Conservation (phyloP, 345 rosid genomes). For the Iberis pinnata region DNA sequence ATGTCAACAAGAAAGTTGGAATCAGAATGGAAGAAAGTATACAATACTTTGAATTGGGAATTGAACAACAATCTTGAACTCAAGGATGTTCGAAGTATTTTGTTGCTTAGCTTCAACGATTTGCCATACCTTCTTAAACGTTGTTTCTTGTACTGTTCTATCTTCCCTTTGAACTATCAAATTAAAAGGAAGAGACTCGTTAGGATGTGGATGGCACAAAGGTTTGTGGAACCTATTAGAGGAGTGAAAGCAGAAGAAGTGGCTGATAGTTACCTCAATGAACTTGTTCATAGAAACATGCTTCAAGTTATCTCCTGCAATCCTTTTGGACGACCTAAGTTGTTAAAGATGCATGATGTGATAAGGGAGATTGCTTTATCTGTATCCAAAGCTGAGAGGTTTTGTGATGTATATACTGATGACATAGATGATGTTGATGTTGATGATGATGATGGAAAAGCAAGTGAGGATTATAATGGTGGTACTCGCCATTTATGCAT, state of each 20-base stretch:
- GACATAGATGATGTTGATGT: neutral
- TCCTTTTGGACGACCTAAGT: constrained; percentile 24
- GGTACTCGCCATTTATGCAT: constrained; percentile 28
- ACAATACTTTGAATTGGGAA: constrained; percentile 30
- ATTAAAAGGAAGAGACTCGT: constrained; percentile 27
- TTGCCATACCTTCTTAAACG: constrained; percentile 24
- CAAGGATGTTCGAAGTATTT: constrained; percentile 24
- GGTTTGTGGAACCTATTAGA: constrained; percentile 24
- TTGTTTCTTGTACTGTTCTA: constrained; percentile 31
- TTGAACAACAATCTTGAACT: constrained; percentile 26
- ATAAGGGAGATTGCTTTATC: constrained; percentile 36
- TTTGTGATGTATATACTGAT: constrained; percentile 22
- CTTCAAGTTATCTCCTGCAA: constrained; percentile 35
- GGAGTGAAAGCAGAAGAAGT: constrained; percentile 29
- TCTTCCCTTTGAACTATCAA: constrained; percentile 28
- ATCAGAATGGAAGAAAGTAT: constrained; percentile 32
- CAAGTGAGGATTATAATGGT: neutral
- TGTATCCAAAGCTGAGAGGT: constrained; percentile 26
- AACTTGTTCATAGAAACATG: constrained; percentile 34
- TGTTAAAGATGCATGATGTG: constrained; percentile 39
- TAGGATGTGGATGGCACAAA: constrained; percentile 37
- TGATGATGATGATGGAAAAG: constrained; percentile 14
- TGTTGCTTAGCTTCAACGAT: constrained; percentile 36
- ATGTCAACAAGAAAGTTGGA: constrained; percentile 28
- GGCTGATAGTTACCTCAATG: constrained; percentile 32